These are phyloP conservation scores for Trichosanthes cucumerina DNA, from an alignment of 306 rosid genomes.

Conservation along the genomic window DNA sequence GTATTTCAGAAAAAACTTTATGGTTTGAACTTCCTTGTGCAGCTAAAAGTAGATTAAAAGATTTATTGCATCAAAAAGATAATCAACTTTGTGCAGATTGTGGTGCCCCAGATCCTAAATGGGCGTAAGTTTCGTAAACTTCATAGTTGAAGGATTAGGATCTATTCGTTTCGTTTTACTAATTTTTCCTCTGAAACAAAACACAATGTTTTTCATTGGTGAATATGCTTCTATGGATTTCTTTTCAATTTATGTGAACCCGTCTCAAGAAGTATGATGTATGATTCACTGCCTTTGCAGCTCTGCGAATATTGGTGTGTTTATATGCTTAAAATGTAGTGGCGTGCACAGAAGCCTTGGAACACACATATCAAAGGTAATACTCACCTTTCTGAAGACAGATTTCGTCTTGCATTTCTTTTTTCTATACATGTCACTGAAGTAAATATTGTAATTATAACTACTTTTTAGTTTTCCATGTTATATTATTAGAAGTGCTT, in stretches of 20 bases:
- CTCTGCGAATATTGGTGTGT: constrained; percentile 94
- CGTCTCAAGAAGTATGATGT: background rate
- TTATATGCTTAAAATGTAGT: constrained; percentile 90
- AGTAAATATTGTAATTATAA: background rate
- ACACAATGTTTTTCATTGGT: background rate
- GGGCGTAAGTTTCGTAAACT: constrained; percentile 69
- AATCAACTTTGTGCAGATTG: constrained; percentile 90
- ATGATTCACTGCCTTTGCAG: constrained; percentile 34
- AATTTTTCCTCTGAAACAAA: background rate
- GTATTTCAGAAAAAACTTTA: constrained; percentile 3
- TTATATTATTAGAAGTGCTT: background rate
- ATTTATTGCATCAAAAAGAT: constrained; percentile 58
- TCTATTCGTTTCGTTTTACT: background rate
- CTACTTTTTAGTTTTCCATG: background rate
- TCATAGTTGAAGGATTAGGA: background rate
- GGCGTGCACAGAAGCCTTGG: constrained; percentile 97
- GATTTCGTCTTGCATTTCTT: background rate
- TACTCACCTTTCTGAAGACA: background rate
- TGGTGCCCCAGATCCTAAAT: constrained; percentile 90
- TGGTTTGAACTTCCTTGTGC: constrained; percentile 22
- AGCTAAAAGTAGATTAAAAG: constrained; percentile 79
- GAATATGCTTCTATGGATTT: background rate
- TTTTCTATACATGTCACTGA: background rate
- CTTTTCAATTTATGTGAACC: background rate
- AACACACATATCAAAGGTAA: constrained; percentile 88